Base-by-base conservation (phyloP, 345 rosid genomes). In the Populus euphratica region DNA sequence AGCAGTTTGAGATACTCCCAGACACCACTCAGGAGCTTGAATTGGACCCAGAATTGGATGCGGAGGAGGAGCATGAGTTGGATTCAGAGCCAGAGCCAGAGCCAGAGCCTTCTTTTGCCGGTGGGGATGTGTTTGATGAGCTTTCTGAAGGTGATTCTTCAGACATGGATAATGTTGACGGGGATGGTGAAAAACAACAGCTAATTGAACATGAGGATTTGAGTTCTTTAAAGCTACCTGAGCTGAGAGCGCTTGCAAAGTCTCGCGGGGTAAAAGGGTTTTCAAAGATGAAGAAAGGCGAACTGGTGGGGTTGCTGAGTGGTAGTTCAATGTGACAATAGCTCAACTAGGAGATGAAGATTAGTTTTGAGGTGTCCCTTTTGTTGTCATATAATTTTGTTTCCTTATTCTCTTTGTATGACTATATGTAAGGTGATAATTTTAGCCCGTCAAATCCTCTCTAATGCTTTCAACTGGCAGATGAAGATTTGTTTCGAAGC, bases 241-340 rank as follows among this genome's bases (percentile, higher is more conserved):
- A 90, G 79, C 87, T 95, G 74, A 90, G 91, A 81, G 88, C 85
- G 73, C 70, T 93, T 67, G 99, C 98, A 41, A 95, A 92, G 75
- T 83, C 94, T 63, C 88, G 90, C 1, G 93, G 99, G 31, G n/a
- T 93, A 72, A 95, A 87, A 81, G 94, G 96, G 81, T 82, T 80
- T 80, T 93, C 97, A 11, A 95, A 87, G 90, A 88, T 93, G 97
- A 95, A 93, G 87, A 95, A 93, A 83, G 78, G 81, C 3, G 87
- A 86, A 10, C 85, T 95, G 72, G 68, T 95, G 79, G 81, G 82
- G 78, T 81, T 93, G 87, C 91, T 95, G 29, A 50, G 81, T 61
- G 69, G 82, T 72, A 61, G 77, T 38, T 80, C 84, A 56, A 72
- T 43, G 52, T 89, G 83, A 52, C 10, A 41, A 74, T 13, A 63